Evolutionary conservation across 2,329 filamentous ascomycete genomes (phyloP), one percentile per base, ranked within the genome.

Genomic region (Bertia moriformis): DNA sequence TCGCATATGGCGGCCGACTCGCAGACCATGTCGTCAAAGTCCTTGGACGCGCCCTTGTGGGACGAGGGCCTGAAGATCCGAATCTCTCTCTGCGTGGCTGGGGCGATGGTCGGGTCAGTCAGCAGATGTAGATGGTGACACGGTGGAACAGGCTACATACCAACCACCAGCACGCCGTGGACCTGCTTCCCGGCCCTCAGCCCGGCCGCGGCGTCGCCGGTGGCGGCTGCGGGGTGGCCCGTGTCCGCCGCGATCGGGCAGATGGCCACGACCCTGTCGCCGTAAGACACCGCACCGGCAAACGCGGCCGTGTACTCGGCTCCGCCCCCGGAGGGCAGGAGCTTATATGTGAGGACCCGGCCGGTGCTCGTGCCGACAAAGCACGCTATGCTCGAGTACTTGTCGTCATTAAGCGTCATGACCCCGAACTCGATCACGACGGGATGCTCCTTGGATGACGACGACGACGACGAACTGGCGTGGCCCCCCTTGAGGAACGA

Each of bases 361-460:
- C 79, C 80, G 18, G 66, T 56, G 44, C 69, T 78, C 1, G 79
- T 84, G 17, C 80, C 80, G 14, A 79, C 73, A 49, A 83, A 81
- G 39, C 79, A 67, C 15, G 71, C 63, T 38, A 84, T 81, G 44
- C 77, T 83, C 12, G 80, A 84, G 51, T 81, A 85, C 45, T 80
- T 66, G 49, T 84, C 79, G 10, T 69, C 72, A 29, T 84, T 79
- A 14, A 83, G 56, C 12, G 71, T 80, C 68, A 85, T 72, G 32
- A 81, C 74, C 41, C 77, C 78, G 56, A 84, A 84, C 47, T 83
- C 74, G 18, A 84, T 67, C 38, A 59, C 61, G 1, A 76, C 79
- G 4, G 73, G 67, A 66, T 69, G 79, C 47, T 83, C 78, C 13
- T 42, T 43, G n/a, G 41, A 30, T n/a, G n/a, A n/a, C 2, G 63